phyloP scores from a whole-genome alignment of 2,329 filamentous ascomycete species.

The Xylaria sp. region DNA sequence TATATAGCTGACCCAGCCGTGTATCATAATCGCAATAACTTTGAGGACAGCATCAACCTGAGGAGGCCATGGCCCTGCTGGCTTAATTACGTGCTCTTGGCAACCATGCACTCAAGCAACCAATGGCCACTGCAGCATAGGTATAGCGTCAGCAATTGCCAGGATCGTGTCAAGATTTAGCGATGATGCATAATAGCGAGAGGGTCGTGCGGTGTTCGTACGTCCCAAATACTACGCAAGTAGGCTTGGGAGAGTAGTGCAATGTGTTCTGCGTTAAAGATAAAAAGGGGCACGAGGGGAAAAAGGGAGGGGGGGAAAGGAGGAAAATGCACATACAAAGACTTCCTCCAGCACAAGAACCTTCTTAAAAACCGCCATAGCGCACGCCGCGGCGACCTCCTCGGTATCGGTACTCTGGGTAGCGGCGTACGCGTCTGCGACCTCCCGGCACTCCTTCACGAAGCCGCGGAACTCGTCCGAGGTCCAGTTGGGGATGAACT shows the following conservation, averaged over 20 bases:
- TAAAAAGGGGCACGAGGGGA: background rate
- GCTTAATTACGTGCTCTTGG: background rate
- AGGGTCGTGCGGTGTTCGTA: background rate
- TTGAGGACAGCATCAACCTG: background rate
- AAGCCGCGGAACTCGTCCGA: conserved; percentile 61
- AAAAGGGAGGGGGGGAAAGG: background rate
- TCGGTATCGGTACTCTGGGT: conserved; percentile 34
- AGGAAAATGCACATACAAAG: conserved; percentile 40
- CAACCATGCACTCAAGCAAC: background rate
- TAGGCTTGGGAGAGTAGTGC: background rate
- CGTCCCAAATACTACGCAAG: background rate
- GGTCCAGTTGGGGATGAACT: conserved; percentile 73
- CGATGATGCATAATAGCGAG: background rate
- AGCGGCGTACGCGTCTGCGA: conserved; percentile 36
- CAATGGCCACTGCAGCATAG: background rate
- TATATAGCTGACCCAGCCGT: no score
- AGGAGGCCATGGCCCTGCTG: background rate
- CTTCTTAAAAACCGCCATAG: conserved; percentile 49
- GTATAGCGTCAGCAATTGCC: background rate
- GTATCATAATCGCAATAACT: no score
- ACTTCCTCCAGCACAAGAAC: conserved; percentile 59
- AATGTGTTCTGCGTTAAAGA: background rate
- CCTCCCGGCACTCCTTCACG: conserved; percentile 40
- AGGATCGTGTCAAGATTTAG: background rate
- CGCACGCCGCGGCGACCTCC: conserved; percentile 42